Evolutionary conservation across 2,329 filamentous ascomycete genomes (phyloP).

Genomic region (Neopestalotiopsis rosae): DNA sequence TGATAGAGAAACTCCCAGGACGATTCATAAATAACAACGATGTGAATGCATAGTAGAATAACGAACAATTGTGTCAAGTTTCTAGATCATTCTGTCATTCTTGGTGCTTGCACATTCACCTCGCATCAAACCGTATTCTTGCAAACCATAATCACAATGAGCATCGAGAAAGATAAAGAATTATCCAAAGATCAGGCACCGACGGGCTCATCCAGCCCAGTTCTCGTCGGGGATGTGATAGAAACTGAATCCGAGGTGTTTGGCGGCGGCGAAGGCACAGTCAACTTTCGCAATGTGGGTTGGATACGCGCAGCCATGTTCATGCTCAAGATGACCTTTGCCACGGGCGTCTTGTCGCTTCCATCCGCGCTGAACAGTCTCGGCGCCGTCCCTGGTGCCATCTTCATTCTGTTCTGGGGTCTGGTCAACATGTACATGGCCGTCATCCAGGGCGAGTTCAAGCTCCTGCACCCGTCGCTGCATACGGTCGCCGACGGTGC

Average conservation of each 20-base stretch:
- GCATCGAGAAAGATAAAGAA: neutral
- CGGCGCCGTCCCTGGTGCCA: slow-evolving; percentile 5
- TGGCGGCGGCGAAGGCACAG: neutral
- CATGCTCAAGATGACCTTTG: slow-evolving; percentile 9
- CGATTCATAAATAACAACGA: no score
- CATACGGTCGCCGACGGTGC: neutral
- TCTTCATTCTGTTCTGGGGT: neutral
- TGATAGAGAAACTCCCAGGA: no score
- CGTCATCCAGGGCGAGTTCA: neutral
- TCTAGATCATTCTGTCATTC: no score
- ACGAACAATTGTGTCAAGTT: no score
- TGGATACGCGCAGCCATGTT: slow-evolving; percentile 1
- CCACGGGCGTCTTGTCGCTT: neutral
- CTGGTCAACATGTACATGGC: slow-evolving; percentile 7
- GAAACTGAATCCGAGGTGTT: slow-evolving; percentile 3
- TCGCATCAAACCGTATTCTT: no score
- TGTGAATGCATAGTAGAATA: no score
- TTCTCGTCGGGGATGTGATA: neutral
- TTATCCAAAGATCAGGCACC: neutral
- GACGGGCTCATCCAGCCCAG: neutral
- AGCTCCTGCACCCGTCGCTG: neutral
- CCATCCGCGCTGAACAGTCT: neutral
- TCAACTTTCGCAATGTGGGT: slow-evolving; percentile 3
- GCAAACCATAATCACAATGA: neutral
- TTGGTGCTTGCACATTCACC: no score